phyloP scores from a whole-genome alignment of 495 filamentous ascomycete species.

The Xylaria nigripes region DNA sequence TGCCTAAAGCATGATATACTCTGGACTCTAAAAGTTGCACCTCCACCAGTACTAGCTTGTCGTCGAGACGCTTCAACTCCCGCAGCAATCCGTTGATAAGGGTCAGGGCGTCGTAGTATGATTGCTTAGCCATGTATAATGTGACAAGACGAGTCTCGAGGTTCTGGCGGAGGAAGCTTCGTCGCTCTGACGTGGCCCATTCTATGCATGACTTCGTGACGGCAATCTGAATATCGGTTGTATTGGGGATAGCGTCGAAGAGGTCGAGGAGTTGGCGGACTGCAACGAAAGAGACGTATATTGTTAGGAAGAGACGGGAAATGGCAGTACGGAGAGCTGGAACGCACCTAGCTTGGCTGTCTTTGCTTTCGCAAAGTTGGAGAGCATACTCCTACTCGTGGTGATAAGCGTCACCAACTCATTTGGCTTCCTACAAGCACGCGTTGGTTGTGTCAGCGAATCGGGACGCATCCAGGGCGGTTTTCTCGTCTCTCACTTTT shows the following conservation, averaged over 20 bases:
- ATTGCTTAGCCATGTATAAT: slow-evolving; percentile 91
- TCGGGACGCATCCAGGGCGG: not conserved
- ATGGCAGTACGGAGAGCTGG: not conserved
- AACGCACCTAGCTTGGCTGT: slow-evolving; percentile 88
- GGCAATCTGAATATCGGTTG: slow-evolving; percentile 81
- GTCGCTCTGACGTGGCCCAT: slow-evolving; percentile 89
- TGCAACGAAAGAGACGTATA: slow-evolving; percentile 28
- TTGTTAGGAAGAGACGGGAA: not conserved
- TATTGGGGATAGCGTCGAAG: slow-evolving; percentile 87
- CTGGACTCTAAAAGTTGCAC: slow-evolving; percentile 95
- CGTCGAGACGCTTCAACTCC: slow-evolving; percentile 94
- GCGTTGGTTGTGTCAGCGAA: slow-evolving; percentile 8
- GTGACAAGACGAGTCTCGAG: slow-evolving; percentile 91
- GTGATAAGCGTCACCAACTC: slow-evolving; percentile 89
- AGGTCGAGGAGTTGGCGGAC: slow-evolving; percentile 96
- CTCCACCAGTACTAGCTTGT: slow-evolving; percentile 98
- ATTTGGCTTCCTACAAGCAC: slow-evolving; percentile 52
- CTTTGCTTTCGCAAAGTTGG: slow-evolving; percentile 97
- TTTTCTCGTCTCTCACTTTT: slow-evolving; percentile 45
- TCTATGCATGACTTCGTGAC: slow-evolving; percentile 98
- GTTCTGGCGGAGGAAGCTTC: slow-evolving; percentile 93
- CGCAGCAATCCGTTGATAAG: slow-evolving; percentile 92
- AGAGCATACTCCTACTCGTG: slow-evolving; percentile 80
- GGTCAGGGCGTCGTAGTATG: slow-evolving; percentile 92
- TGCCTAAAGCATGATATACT: slow-evolving; percentile 95